A percentile compares a stretch with the other conserved stretches of the same genome.
These are phyloP conservation scores for Xylariaceae sp. DNA, from an alignment of 2,329 filamentous ascomycete genomes.

Conservation along the genomic window DNA sequence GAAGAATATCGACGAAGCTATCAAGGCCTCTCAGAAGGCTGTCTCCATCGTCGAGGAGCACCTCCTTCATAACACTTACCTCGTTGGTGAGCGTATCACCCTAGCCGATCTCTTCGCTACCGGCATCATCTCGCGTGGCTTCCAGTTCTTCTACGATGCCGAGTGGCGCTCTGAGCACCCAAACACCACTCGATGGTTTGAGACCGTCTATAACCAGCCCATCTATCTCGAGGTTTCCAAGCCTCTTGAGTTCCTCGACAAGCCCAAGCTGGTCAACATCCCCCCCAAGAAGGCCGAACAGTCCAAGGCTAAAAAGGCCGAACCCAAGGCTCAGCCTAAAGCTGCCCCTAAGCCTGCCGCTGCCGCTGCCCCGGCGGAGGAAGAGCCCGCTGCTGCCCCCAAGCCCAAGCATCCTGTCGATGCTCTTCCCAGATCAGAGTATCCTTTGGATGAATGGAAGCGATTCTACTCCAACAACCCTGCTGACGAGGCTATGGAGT, in stretches of 20 bases:
- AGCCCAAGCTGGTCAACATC: conserved; percentile 74
- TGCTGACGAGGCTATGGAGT: conserved; percentile 83
- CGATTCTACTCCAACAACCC: conserved; percentile 98
- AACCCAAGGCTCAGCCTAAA: conserved; percentile 30
- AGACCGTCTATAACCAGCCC: conserved; percentile 90
- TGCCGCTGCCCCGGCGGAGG: conserved; percentile 50
- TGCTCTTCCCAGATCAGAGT: conserved; percentile 76
- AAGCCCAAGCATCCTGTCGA: conserved; percentile 98
- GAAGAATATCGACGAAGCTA: conserved; percentile 86
- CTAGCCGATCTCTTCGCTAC: conserved; percentile 91
- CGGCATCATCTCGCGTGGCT: conserved; percentile 82
- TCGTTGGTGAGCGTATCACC: conserved; percentile 96
- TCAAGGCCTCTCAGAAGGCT: conserved; percentile 72
- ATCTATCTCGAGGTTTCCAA: conserved; percentile 83
- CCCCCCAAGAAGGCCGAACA: conserved; percentile 79
- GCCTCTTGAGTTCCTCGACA: conserved; percentile 80
- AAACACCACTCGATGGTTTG: conserved; percentile 90
- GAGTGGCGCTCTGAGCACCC: conserved; percentile 83
- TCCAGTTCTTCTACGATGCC: conserved; percentile 95
- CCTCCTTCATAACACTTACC: conserved; percentile 91
- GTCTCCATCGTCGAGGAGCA: conserved; percentile 81
- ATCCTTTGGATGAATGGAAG: conserved; percentile 97
- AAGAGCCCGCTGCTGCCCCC: conserved; percentile 58
- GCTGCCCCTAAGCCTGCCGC: conserved; percentile 55
- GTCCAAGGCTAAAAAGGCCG: conserved; percentile 56